Percentiles rank a stretch among this genome's conserved stretches.
Evolutionary conservation across 2,329 filamentous ascomycete species (phyloP).

Genomic region (Cercospora zeina): DNA sequence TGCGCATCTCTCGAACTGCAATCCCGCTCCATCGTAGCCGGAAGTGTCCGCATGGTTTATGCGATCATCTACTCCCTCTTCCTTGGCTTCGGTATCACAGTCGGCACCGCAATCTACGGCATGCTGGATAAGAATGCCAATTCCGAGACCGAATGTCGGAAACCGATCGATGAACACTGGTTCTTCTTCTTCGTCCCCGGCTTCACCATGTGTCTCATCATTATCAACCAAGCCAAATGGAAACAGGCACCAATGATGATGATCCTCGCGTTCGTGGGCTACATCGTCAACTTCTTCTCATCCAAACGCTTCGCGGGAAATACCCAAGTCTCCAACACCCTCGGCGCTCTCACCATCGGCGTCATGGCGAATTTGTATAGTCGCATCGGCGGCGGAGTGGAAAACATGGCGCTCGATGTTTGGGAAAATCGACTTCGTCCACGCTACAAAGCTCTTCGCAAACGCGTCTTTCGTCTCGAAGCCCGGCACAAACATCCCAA

Average conservation of each 20-base stretch:
- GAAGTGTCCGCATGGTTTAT: conserved; percentile 56
- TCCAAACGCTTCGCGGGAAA: conserved; percentile 67
- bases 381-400: conserved; percentile 60
- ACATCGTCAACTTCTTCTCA: conserved; percentile 72
- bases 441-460: conserved; percentile 34
- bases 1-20: conserved; percentile 53
- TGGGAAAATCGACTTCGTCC: conserved; percentile 56
- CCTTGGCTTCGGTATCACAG: conserved; percentile 55
- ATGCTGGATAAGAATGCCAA: conserved; percentile 51
- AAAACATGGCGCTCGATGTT: conserved; percentile 57
- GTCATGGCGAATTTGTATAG: conserved; percentile 78
- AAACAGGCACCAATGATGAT: conserved; percentile 76
- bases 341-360: conserved; percentile 74
- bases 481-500: conserved; percentile 28
- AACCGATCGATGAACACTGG: conserved; percentile 54
- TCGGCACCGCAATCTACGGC: conserved; percentile 53
- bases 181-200: conserved; percentile 71
- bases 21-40: conserved; percentile 51
- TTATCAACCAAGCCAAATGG: conserved; percentile 81
- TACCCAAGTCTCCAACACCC: conserved; percentile 72
- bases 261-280: conserved; percentile 70
- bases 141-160: conserved; percentile 46
- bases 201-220: conserved; percentile 71
- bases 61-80: conserved; percentile 56
- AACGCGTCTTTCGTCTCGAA: conserved; percentile 36